A percentile compares a stretch with the other conserved stretches of the same genome.
Evolutionary conservation across 192 early-diverging fungal genomes (phyloP).

Genomic region (Podila verticillata): DNA sequence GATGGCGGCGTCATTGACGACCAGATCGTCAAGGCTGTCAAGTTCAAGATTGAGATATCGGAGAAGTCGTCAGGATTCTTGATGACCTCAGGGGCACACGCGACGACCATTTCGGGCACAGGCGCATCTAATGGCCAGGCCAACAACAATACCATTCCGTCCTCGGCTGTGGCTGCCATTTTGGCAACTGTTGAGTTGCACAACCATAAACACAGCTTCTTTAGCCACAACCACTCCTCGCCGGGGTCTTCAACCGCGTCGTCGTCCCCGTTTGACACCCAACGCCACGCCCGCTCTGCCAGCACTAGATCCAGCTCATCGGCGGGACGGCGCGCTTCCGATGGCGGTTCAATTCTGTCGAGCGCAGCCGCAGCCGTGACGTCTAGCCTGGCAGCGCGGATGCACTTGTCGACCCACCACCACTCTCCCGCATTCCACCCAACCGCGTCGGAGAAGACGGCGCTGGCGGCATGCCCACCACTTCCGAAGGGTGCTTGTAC

Average conservation of each 20-base stretch:
- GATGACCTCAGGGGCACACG: not conserved
- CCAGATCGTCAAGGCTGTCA: constrained; percentile 33
- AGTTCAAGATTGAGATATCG: constrained; percentile 43
- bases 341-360: constrained; percentile 43
- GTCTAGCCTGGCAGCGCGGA: constrained; percentile 15
- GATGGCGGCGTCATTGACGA: constrained; percentile 39
- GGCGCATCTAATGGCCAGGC: not conserved
- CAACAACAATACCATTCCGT: constrained; percentile 8
- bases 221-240: not conserved
- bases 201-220: constrained; percentile 7
- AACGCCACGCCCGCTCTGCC: not conserved
- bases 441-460: too few species aligned
- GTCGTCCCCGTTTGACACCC: not conserved
- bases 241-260: constrained; percentile 7
- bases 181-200: constrained; percentile 15
- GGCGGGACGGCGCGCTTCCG: constrained; percentile 26
- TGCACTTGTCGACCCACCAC: constrained; percentile 2
- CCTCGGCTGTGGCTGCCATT: constrained; percentile 26
- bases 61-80: constrained; percentile 16
- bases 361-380: constrained; percentile 32
- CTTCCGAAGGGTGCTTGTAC: not conserved
- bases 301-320: not conserved
- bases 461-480: too few species aligned
- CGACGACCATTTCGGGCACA: not conserved
- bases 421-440: not conserved